Conservation (phyloP, 2,329 filamentous ascomycete genomes). For the Monilinia polystroma region DNA sequence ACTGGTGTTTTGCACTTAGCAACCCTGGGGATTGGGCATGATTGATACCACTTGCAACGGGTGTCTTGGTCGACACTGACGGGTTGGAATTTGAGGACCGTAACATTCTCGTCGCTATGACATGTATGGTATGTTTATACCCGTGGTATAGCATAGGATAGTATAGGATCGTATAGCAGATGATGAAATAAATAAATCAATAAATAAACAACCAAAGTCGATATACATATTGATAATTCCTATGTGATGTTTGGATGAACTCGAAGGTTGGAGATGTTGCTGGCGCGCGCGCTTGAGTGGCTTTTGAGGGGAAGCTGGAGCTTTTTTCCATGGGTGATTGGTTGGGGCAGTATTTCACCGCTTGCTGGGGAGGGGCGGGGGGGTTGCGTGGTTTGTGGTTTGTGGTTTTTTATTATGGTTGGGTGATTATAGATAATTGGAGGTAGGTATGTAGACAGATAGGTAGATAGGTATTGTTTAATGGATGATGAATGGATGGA, state of each 20-base stretch:
- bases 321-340: constrained; percentile 7
- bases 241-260: neutral
- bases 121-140: neutral
- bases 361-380: neutral
- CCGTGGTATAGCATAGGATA: neutral
- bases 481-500: no score
- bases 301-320: constrained; percentile 3
- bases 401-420: no score
- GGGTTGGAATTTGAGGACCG: constrained; percentile 6
- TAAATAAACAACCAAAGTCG: neutral
- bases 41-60: constrained; percentile 16
- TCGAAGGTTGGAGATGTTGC: neutral
- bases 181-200: constrained; percentile 5
- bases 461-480: no score
- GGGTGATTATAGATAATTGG: no score
- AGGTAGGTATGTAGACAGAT: no score
- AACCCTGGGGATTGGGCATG: constrained; percentile 4
- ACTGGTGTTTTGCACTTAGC: constrained; percentile 11
- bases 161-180: neutral
- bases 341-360: constrained; percentile 15
- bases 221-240: neutral
- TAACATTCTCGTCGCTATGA: neutral
- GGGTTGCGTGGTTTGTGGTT: no score
- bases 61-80: constrained; percentile 1
- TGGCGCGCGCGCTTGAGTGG: neutral